phyloP scores from a whole-genome alignment of 805 yeast species.

The Starmerella etchellsii region DNA sequence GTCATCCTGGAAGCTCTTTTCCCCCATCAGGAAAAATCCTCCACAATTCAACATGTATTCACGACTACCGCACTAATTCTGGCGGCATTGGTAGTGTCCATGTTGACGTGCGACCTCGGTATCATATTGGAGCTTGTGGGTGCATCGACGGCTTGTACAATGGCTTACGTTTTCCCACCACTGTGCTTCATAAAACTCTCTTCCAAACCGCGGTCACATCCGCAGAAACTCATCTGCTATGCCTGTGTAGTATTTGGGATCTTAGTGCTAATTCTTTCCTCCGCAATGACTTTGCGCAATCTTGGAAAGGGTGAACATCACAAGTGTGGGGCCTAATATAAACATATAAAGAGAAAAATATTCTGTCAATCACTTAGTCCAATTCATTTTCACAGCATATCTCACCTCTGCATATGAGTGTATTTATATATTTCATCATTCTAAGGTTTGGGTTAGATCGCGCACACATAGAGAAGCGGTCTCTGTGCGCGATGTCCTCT shows the following conservation, averaged over 20 bases:
- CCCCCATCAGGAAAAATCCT: constrained; percentile 23
- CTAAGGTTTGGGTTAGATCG: too few relatives aligned
- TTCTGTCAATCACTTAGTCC: background rate
- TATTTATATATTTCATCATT: background rate
- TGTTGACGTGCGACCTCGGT: constrained; percentile 78
- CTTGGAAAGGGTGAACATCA: constrained; percentile 29
- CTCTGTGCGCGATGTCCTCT: background rate
- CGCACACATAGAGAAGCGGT: too few relatives aligned
- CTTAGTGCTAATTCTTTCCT: constrained; percentile 66
- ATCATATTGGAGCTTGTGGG: constrained; percentile 83
- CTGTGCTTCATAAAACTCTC: constrained; percentile 63
- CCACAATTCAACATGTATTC: constrained; percentile 37
- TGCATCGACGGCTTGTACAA: constrained; percentile 79
- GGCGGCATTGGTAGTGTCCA: constrained; percentile 59
- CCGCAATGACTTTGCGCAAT: constrained; percentile 52
- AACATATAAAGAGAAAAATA: too few relatives aligned
- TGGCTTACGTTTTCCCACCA: constrained; percentile 90
- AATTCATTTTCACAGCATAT: background rate
- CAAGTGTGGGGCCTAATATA: constrained; percentile 7
- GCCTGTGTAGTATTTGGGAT: constrained; percentile 60
- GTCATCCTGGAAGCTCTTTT: constrained; percentile 54
- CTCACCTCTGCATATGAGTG: background rate
- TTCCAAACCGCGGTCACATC: constrained; percentile 24
- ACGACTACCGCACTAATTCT: constrained; percentile 56
- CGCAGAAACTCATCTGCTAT: constrained; percentile 42